Percentiles rank a stretch among this genome's conserved stretches.
These are phyloP conservation scores for Wickerhamomyces queroliae DNA, from an alignment of 805 yeast genomes.

Conservation along the genomic window DNA sequence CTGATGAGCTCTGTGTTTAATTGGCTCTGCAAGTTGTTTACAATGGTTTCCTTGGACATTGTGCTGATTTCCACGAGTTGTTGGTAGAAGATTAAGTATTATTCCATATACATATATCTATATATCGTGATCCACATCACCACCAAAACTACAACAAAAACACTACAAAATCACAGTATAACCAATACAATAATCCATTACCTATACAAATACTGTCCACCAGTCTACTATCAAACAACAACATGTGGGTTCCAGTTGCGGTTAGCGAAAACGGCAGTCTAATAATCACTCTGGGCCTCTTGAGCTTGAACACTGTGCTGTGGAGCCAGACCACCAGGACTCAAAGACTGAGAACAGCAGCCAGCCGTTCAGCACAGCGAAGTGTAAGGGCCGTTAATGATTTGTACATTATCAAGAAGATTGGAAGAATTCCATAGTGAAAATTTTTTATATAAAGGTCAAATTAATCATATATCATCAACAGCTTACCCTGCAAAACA, in stretches of 20 bases:
- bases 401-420: background rate
- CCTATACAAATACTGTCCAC: conserved; percentile 18
- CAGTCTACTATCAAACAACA: conserved; percentile 29
- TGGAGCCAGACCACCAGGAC: background rate
- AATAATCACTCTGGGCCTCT: conserved; percentile 8
- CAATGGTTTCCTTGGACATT: background rate
- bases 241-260: conserved; percentile 26
- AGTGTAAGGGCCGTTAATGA: background rate
- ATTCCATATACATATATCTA: too few species aligned
- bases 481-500: too few species aligned
- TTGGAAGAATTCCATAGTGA: background rate
- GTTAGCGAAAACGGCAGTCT: conserved; percentile 26
- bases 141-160: background rate
- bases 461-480: too few species aligned
- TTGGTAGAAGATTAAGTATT: too few species aligned
- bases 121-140: background rate
- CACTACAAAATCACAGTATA: background rate
- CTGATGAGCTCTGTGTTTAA: background rate
- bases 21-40: background rate
- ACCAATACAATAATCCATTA: background rate
- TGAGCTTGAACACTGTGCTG: conserved; percentile 7
- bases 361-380: background rate
- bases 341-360: background rate
- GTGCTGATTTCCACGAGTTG: too few species aligned
- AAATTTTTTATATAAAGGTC: background rate